These are phyloP conservation scores for Lathyrus tuberosus DNA, from an alignment of 306 rosid genomes.

Conservation along the genomic window DNA sequence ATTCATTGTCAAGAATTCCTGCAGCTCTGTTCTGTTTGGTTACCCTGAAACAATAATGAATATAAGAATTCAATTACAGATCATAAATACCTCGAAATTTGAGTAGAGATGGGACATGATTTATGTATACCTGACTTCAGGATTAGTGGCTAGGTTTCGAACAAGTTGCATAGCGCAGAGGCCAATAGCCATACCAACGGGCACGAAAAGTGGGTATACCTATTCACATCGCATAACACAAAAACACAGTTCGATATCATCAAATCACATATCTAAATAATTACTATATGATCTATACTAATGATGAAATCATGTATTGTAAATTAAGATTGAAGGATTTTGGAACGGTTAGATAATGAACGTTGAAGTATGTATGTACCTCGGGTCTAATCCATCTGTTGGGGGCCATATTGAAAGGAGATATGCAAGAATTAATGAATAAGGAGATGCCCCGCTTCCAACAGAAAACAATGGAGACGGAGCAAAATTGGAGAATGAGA, in stretches of 20 bases:
- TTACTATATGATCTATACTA: background rate
- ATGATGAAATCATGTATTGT: background rate
- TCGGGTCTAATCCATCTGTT: conserved; percentile 87
- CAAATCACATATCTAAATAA: no score
- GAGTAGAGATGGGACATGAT: background rate
- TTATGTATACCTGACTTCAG: conserved; percentile 78
- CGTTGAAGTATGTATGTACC: conserved; percentile 44
- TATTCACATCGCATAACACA: conserved; percentile 33
- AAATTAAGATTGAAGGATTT: no score
- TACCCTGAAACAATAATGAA: conserved; percentile 59
- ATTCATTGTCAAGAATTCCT: conserved; percentile 83
- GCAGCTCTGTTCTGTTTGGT: conserved; percentile 78
- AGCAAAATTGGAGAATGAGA: conserved; percentile 1
- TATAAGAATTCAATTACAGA: background rate
- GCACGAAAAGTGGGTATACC: conserved; percentile 87
- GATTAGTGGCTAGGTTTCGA: conserved; percentile 74
- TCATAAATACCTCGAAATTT: background rate
- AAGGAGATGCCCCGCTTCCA: conserved; percentile 25
- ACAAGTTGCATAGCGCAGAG: conserved; percentile 84
- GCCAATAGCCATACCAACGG: conserved; percentile 81
- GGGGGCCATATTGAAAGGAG: conserved; percentile 42
- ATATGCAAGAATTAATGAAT: conserved; percentile 12
- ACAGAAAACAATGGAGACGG: conserved; percentile 10
- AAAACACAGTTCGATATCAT: background rate
- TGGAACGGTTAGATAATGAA: no score